Evolutionary conservation across 1,139 yeast species (phyloP), one percentile per base, ranked within the genome.

Genomic region (Groenewaldozyma auringiensis): DNA sequence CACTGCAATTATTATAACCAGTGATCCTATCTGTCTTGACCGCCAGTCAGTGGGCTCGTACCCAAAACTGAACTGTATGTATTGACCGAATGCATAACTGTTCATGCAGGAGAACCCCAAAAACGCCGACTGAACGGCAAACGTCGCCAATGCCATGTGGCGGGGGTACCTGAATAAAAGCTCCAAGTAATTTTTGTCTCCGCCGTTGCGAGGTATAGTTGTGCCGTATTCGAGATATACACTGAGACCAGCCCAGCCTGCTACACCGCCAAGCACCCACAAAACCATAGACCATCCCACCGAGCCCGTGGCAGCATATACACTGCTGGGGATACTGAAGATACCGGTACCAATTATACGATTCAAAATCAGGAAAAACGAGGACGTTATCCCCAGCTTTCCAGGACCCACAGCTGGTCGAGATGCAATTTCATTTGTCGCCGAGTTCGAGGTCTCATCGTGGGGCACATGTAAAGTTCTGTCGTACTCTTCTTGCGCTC

Each of bases 341-440:
- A 83, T 82, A 61, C 94, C 94, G 3, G 92, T 83, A 50, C 94
- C 94, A 53, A 83, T 71, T 81, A 83, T 82, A 63, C 89, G 70
- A 61, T 83, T 83, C 55, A 82, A 68, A 65, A 82, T 79, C 47
- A 83, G 66, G 56, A 79, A 79, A 21, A 78, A 71, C 40, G 85
- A 80, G 1, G 84, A 78, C 17, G 76, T 40, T 2, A 54, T 32
- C 11, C 56, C 56, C 37, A 53, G 43, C 31, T 35, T 44, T 42
- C 37, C 44, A 22, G 29, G 29, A 25, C 29, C 29, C 11, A 25
- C 29, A 8, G 29, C 9, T 25, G 11, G 6, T 6, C 29, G 6
- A 8, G 6, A 6, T 8, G 11, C 29, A 25, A 6, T 25, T 8
- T 11, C 29, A 25, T 8, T 25, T 6, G 29, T 25, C 6, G 6